Base-by-base conservation (phyloP, 331 rosid species). In the Telfairia occidentalis region DNA sequence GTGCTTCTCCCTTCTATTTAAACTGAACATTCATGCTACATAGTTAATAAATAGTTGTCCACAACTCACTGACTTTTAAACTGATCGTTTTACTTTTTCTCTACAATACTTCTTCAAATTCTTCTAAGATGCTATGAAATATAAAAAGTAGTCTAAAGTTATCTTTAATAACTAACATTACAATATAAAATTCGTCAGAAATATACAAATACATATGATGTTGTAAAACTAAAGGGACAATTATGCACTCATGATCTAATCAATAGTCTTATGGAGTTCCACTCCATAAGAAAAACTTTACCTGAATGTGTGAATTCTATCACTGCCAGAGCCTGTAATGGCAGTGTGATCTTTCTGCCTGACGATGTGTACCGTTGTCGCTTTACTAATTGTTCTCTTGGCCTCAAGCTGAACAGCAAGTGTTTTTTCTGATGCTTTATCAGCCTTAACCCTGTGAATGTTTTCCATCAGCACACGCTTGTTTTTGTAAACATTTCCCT, bases 401-500 rank as follows among this genome's bases (percentile, higher is more conserved):
- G 78, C 67, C 65, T 78, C 42, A 1, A 42, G 15, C 29, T 78
- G 77, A 71, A 32, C 18, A 40, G 40, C 19, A 58, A 78, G 77
- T 37, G 19, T 26, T 21, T 11, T 46, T 16, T 58, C 78, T 59
- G 65, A 4, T 43, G 60, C 29, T 26, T 52, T 45, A 73, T 73
- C 75, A 23, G 74, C 64, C 49, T 49, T 37, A 30, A 28, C 26
- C 67, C 73, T 79, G 50, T 73, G 82, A 49, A 79, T 73, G 59
- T n/a, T 79, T 64, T 79, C 82, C 34, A 79, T 18, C 10, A 73
- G 73, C 74, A 63, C 53, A 29, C 82, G 66, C 42, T 79, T 73
- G 35, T 79, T 79, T 61, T 52, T 73, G 78, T 73, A 79, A 42
- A 45, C 78, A 40, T 79, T 79, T 48, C 78, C 82, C 55, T 79